Evolutionary conservation across 2,329 filamentous ascomycete species (phyloP).

Genomic region (Cladophialophora yegresii): DNA sequence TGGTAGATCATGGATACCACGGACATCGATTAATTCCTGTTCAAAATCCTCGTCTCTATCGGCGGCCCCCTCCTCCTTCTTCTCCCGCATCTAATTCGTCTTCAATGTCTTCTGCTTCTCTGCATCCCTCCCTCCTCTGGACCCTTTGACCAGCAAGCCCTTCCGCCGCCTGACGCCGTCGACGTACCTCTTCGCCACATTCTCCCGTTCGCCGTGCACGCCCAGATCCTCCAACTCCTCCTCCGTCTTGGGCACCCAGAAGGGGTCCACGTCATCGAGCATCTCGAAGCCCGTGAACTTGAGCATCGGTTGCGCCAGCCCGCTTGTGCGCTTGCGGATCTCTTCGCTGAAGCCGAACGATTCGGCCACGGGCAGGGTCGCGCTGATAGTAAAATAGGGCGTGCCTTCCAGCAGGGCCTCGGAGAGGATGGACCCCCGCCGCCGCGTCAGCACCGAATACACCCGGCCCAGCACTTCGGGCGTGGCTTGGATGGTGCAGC

Average conservation of each 20-base stretch:
- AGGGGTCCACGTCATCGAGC: constrained; percentile 83
- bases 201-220: constrained; percentile 89
- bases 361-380: constrained; percentile 85
- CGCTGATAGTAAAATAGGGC: constrained; percentile 91
- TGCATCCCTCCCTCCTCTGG: constrained; percentile 74
- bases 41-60: not conserved
- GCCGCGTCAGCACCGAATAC: constrained; percentile 95
- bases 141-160: constrained; percentile 79
- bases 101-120: constrained; percentile 86
- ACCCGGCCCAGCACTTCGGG: constrained; percentile 92
- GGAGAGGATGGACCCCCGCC: constrained; percentile 82
- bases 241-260: constrained; percentile 96
- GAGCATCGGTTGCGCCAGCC: constrained; percentile 87
- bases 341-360: constrained; percentile 96
- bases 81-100: constrained; percentile 43
- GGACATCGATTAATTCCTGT: not conserved
- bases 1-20: not conserved
- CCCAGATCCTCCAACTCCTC: constrained; percentile 96
- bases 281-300: constrained; percentile 92
- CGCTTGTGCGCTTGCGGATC: constrained; percentile 90
- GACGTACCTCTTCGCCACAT: constrained; percentile 95
- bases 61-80: not conserved
- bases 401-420: constrained; percentile 94
- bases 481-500: constrained; percentile 89
- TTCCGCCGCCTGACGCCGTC: constrained; percentile 84